Evolutionary conservation across 2,329 filamentous ascomycete genomes (phyloP).

Genomic region (Coniochaeta ligniaria): DNA sequence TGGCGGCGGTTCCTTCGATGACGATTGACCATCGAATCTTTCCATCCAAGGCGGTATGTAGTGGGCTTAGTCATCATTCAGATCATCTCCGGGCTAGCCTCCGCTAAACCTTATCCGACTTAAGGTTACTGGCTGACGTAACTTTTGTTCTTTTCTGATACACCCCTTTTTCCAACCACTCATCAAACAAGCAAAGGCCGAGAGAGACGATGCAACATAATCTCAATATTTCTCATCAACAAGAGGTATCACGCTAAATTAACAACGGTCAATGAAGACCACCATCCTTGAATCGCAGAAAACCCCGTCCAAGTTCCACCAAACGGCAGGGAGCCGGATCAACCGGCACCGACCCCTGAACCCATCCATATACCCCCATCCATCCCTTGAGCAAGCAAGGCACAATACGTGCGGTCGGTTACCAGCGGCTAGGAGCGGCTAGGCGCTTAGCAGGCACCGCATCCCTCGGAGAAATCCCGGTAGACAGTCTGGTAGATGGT

Average conservation of each 20-base stretch:
- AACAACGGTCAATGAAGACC: background rate
- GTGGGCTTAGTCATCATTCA: no score
- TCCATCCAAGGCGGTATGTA: no score
- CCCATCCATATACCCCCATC: background rate
- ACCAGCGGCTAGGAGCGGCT: background rate
- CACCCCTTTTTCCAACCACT: background rate
- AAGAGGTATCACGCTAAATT: background rate
- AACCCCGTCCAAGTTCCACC: background rate
- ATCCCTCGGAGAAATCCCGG: conserved; percentile 12
- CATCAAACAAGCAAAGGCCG: background rate
- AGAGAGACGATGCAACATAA: background rate
- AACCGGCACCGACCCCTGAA: background rate
- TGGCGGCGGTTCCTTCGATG: no score
- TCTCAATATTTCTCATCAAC: background rate
- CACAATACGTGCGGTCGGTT: background rate
- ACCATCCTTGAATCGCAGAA: background rate
- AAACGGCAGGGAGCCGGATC: background rate
- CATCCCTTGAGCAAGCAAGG: background rate
- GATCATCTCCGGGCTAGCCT: no score
- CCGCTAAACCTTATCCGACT: no score
- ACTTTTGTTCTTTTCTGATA: background rate
- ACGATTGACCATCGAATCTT: no score
- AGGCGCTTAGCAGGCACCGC: background rate
- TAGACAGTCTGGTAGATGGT: conserved; percentile 15
- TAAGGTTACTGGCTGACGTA: background rate